Conservation (phyloP, 1,284 basidiomycete species). For the Apiotrichum sp. region DNA sequence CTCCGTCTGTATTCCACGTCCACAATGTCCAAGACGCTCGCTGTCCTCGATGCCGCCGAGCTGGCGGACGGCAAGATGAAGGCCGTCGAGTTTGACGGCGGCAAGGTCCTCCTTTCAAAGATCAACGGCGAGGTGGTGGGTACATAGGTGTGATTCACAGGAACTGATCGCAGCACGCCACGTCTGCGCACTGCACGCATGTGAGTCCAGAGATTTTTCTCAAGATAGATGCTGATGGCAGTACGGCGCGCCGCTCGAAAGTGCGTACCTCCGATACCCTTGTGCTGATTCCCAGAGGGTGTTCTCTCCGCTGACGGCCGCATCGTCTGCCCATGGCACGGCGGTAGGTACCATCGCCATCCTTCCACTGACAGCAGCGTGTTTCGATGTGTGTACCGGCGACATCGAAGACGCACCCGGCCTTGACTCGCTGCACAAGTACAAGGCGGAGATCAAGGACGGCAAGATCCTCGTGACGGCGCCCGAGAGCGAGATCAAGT, state of each 20-base stretch:
- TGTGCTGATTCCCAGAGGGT: slow-evolving; percentile 63
- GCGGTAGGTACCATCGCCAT: slow-evolving; percentile 52
- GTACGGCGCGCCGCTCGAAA: slow-evolving; percentile 42
- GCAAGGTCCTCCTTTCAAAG: slow-evolving; percentile 73
- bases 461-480: slow-evolving; percentile 75
- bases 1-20: too few species aligned
- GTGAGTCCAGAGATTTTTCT: too few species aligned
- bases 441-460: slow-evolving; percentile 61
- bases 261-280: too few species aligned
- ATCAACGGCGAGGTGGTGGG: slow-evolving; percentile 58
- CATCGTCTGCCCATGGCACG: slow-evolving; percentile 85
- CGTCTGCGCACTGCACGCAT: slow-evolving; percentile 81
- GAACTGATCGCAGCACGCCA: slow-evolving; percentile 53
- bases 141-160: neutral
- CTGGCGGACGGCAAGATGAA: slow-evolving; percentile 71
- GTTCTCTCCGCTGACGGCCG: slow-evolving; percentile 71
- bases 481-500: slow-evolving; percentile 60
- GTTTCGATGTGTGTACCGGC: slow-evolving; percentile 72
- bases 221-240: too few species aligned
- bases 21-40: slow-evolving; percentile 15
- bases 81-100: slow-evolving; percentile 68
- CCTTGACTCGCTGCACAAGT: slow-evolving; percentile 74
- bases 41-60: slow-evolving; percentile 49
- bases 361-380: slow-evolving; percentile 51
- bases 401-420: slow-evolving; percentile 81